phyloP scores from a whole-genome alignment of 805 yeast species.

The Pichia pseudocactophila region DNA sequence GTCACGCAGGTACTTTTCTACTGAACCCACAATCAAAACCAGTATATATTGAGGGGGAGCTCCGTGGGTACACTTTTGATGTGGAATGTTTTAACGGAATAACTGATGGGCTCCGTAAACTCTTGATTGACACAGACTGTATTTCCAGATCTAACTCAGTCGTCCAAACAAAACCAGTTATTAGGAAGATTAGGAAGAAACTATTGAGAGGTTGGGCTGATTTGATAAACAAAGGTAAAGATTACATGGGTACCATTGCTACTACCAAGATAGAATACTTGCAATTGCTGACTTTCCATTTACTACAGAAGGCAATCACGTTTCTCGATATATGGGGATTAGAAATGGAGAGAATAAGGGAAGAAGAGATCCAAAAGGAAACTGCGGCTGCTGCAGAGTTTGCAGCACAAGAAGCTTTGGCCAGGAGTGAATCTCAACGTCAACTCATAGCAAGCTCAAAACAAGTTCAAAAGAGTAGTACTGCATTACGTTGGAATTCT shows the following conservation, averaged over 20 bases:
- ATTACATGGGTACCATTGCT: constrained; percentile 56
- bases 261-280: constrained; percentile 51
- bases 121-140: constrained; percentile 62
- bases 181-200: constrained; percentile 57
- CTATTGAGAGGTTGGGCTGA: constrained; percentile 76
- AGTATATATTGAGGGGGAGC: constrained; percentile 25
- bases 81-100: constrained; percentile 52
- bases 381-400: not conserved
- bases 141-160: constrained; percentile 65
- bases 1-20: constrained; percentile 58
- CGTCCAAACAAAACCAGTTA: constrained; percentile 52
- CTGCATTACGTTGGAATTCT: not conserved
- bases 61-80: constrained; percentile 43
- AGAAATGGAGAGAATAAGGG: constrained; percentile 42
- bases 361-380: constrained; percentile 1
- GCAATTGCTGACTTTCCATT: constrained; percentile 57
- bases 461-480: not conserved
- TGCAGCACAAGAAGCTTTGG: not conserved
- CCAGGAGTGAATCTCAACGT: not conserved
- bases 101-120: constrained; percentile 60
- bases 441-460: not conserved
- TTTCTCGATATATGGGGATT: constrained; percentile 67
- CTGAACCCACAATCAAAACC: constrained; percentile 51
- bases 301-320: constrained; percentile 51
- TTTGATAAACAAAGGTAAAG: constrained; percentile 67